A percentile compares a stretch with the other conserved stretches of the same genome.
phyloP scores from a whole-genome alignment of 2,329 filamentous ascomycete species.

The Claviceps capensis region DNA sequence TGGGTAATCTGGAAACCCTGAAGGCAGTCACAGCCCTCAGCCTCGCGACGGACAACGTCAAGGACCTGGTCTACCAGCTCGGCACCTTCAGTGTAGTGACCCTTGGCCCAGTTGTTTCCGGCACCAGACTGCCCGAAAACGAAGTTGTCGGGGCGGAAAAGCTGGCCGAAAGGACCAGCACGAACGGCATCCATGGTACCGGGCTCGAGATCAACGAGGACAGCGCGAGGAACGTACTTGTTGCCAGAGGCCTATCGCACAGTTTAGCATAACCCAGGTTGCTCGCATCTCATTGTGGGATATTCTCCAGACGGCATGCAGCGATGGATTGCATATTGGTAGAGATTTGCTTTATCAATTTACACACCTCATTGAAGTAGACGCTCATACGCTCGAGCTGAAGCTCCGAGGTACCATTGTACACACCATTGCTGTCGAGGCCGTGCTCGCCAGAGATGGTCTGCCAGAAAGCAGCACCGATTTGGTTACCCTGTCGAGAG shows the following conservation, averaged over 20 bases:
- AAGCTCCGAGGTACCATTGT: constrained; percentile 89
- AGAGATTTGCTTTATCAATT: constrained; percentile 8
- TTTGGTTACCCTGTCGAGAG: constrained; percentile 80
- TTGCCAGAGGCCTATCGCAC: constrained; percentile 65
- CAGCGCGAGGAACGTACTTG: constrained; percentile 98
- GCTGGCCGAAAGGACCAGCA: constrained; percentile 92
- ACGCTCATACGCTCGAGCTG: constrained; percentile 99
- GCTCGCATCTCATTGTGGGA: neutral
- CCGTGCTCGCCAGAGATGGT: constrained; percentile 83
- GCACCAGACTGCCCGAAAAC: constrained; percentile 98
- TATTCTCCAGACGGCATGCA: neutral
- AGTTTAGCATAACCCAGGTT: neutral
- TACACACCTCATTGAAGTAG: constrained; percentile 74
- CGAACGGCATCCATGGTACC: constrained; percentile 99
- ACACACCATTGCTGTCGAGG: constrained; percentile 94
- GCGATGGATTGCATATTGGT: neutral
- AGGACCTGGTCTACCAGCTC: constrained; percentile 97
- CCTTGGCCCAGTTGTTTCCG: constrained; percentile 99
- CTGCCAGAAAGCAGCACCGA: constrained; percentile 99
- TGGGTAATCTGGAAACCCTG: constrained; percentile 99
- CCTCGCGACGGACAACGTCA: constrained; percentile 95
- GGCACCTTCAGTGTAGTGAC: constrained; percentile 98
- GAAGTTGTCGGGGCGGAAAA: constrained; percentile 99
- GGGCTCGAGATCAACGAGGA: constrained; percentile 97
- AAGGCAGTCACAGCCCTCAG: constrained; percentile 96